phyloP scores from a whole-genome alignment of 345 rosid species.

The Turnera subulata region DNA sequence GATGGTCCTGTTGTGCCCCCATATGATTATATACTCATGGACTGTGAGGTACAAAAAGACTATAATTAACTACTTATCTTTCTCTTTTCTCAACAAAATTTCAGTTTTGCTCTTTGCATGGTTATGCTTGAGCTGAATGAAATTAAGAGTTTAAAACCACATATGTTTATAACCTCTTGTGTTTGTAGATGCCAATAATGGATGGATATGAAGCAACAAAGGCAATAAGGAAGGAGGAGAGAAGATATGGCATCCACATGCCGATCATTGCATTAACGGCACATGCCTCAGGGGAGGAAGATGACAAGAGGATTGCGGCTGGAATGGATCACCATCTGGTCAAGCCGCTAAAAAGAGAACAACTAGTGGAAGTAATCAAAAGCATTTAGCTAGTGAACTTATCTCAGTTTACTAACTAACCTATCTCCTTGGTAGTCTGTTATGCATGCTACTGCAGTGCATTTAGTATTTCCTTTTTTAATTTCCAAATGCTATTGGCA shows the following conservation, averaged over 20 bases:
- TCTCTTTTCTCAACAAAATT: not conserved
- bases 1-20: not conserved
- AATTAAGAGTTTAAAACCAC: no score
- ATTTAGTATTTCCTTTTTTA: no score
- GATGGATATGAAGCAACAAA: slow-evolving; percentile 31
- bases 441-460: no score
- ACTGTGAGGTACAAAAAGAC: slow-evolving; percentile 17
- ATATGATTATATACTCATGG: slow-evolving; percentile 28
- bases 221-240: slow-evolving; percentile 17
- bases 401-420: not conserved
- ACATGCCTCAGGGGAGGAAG: slow-evolving; percentile 5
- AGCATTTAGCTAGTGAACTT: not conserved
- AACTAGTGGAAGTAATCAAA: not conserved
- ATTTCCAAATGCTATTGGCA: no score
- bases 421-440: not conserved
- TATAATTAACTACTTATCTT: not conserved
- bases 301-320: slow-evolving; percentile 6
- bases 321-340: slow-evolving; percentile 21
- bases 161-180: not conserved
- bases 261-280: slow-evolving; percentile 24
- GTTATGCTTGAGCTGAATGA: no score
- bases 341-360: not conserved
- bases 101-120: not conserved
- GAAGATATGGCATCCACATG: slow-evolving; percentile 7
- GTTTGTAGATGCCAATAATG: slow-evolving; percentile 26